These are phyloP conservation scores for Kodamaea fungicola DNA, from an alignment of 1,139 yeast genomes.

Conservation along the genomic window DNA sequence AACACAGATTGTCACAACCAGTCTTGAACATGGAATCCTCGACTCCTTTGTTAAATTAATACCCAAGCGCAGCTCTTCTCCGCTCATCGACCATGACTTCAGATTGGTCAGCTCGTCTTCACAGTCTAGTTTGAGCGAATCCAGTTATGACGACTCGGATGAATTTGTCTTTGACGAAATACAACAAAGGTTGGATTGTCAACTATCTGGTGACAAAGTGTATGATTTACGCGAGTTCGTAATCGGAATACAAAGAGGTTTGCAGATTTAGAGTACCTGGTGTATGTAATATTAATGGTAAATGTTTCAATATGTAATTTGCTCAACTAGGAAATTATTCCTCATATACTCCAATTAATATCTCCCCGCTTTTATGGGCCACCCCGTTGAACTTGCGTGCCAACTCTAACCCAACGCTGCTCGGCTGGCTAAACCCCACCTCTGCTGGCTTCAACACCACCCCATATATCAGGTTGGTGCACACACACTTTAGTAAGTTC, in stretches of 20 bases:
- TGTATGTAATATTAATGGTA: conserved; percentile 1
- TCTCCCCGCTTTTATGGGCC: conserved; percentile 47
- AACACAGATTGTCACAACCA: conserved; percentile 8
- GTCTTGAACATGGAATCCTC: conserved; percentile 7
- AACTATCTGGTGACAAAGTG: conserved; percentile 23
- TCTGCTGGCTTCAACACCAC: conserved; percentile 33
- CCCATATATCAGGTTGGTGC: conserved; percentile 51
- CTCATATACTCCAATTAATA: conserved; percentile 49
- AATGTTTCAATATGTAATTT: neutral
- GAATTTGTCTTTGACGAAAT: conserved; percentile 24
- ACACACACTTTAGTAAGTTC: conserved; percentile 38
- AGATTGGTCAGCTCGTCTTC: conserved; percentile 8
- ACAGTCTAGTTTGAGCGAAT: conserved; percentile 6
- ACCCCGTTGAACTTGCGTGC: conserved; percentile 52
- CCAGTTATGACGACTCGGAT: conserved; percentile 7
- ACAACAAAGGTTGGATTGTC: conserved; percentile 19
- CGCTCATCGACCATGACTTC: conserved; percentile 10
- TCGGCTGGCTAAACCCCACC: conserved; percentile 73
- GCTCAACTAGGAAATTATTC: neutral
- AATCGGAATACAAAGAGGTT: conserved; percentile 3
- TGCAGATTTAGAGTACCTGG: conserved; percentile 3
- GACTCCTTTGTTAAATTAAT: conserved; percentile 13
- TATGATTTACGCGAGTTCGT: conserved; percentile 25
- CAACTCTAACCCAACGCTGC: conserved; percentile 55
- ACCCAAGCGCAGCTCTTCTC: conserved; percentile 10